Base-by-base conservation (phyloP, 768 basidiomycete species). In the Scleroderma citrinum region DNA sequence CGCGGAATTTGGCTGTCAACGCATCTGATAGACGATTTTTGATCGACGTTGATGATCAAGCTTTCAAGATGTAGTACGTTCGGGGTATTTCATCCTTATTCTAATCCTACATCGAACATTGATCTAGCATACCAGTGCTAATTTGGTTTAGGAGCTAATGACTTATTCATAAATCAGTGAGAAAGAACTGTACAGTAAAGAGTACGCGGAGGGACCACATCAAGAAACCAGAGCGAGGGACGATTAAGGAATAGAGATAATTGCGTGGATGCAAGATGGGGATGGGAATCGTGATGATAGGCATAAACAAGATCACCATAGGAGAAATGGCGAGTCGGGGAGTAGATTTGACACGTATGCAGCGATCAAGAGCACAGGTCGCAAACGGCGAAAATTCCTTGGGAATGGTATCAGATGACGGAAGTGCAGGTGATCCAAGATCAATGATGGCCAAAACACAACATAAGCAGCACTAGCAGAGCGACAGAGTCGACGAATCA, bases 391-490 rank as follows among this genome's bases (percentile, higher is more conserved):
- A 5, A 29, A 29, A 29, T 44, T 43, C 39, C 46, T 35, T 39
- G 21, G 23, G 29, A 23, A 19, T 20, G 36, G 20, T 20, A 16
- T n/a, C 23, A 21, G 24, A 35, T 23, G 19, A 7, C 20, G 49
- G 20, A 48, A 55, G 48, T 56, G 47, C 50, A 51, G 46, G 43
- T 29, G 8, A 29, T 29, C 26, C 26, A 29, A 8, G 26, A 8
- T 29, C 26, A 8, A 29, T 29, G 8, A 37, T 48, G 29, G 51
- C 29, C 20, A 50, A 48, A 50, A 41, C 46, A 55, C 40, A 56
- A 54, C 50, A 56, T 17, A 38, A 48, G 54, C 34, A 54, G 17
- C 7, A 44, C 42, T 29, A 44, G 42, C 40, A 59, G 44, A 54
- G 49, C 47, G 47, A 48, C 42, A 23, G 29, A 10, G 51, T 34